Evolutionary conservation across 257 asterid species (phyloP), one percentile per base, ranked within the genome.

Genomic region (Solanum arcanum): DNA sequence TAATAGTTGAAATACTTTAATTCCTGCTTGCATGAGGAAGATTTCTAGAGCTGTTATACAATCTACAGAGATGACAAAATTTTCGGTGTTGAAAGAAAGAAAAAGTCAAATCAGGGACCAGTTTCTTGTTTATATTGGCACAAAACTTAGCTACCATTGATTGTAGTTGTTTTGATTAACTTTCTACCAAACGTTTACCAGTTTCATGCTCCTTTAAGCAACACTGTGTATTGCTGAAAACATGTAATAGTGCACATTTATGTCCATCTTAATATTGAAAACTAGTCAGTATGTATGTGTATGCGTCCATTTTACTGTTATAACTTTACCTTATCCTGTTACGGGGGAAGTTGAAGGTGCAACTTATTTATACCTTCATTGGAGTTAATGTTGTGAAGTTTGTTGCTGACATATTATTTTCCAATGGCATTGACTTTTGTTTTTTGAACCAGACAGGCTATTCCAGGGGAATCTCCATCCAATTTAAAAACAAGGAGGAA

Each of bases 401-500:
- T 86, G n/a, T 85, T 89, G 85, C 11, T 31, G 44, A 49, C 85
- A 18, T 80, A 80, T 47, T 80, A 80, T 49, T 29, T 44, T 29
- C 44, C 44, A 9, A 31, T 80, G 29, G 69, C 69, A 80, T 49
- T 80, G 29, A 80, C 85, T 46, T 80, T 92, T 82, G 91, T 88
- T 73, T 89, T 91, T 90, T 87, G 94, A 92, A 91, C 86, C 98
- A 96, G 99, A 92, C 93, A 92, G 91, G 90, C 93, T 97, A 90
- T 93, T 97, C 99, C 90, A 93, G 93, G 88, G 99, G 98, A 91
- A 90, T 94, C 91, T 90, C 95, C 89, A 91, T 97, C 92, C 97
- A 95, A 89, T 97, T 97, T 93, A 94, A 92, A 90, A 92, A 92
- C 86, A 97, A 97, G 91, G 98, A 94, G 91, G 99, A 97, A 90